phyloP scores from a whole-genome alignment of 129 eudicot genomes.

The Glebionis coronaria region DNA sequence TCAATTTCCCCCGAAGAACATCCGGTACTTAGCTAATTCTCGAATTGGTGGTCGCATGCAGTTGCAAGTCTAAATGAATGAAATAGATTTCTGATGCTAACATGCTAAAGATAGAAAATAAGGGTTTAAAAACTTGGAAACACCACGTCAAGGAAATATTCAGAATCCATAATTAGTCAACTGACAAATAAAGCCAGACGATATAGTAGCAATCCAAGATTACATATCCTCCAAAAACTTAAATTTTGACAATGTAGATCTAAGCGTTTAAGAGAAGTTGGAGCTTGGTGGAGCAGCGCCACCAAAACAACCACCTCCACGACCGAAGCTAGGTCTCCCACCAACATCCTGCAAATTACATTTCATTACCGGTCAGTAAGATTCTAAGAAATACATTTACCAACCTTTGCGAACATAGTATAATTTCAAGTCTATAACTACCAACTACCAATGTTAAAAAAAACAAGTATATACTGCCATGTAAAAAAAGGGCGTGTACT shows the following conservation, averaged over 20 bases:
- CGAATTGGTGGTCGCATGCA: too few species aligned
- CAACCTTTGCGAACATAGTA: too few species aligned
- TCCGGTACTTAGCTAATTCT: too few species aligned
- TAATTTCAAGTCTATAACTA: too few species aligned
- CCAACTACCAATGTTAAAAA: too few species aligned
- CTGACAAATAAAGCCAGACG: not conserved
- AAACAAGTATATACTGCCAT: too few species aligned
- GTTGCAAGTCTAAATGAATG: not conserved
- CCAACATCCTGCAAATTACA: constrained; percentile 39
- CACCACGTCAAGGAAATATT: not conserved
- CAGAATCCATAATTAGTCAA: not conserved
- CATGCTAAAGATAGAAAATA: too few species aligned
- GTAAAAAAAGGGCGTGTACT: too few species aligned
- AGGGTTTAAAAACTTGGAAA: too few species aligned
- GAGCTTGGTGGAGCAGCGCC: constrained; percentile 57
- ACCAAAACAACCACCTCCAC: constrained; percentile 77
- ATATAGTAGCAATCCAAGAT: not conserved
- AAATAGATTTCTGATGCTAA: not conserved
- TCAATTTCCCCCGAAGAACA: too few species aligned
- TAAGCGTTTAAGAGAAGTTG: constrained; percentile 25
- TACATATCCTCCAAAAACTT: not conserved
- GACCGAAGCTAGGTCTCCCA: constrained; percentile 74
- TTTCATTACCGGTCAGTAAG: not conserved
- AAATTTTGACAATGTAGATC: not conserved
- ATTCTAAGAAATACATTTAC: too few species aligned